These are phyloP conservation scores for Melampsora americana DNA, from an alignment of 1,284 basidiomycete species.

Conservation along the genomic window DNA sequence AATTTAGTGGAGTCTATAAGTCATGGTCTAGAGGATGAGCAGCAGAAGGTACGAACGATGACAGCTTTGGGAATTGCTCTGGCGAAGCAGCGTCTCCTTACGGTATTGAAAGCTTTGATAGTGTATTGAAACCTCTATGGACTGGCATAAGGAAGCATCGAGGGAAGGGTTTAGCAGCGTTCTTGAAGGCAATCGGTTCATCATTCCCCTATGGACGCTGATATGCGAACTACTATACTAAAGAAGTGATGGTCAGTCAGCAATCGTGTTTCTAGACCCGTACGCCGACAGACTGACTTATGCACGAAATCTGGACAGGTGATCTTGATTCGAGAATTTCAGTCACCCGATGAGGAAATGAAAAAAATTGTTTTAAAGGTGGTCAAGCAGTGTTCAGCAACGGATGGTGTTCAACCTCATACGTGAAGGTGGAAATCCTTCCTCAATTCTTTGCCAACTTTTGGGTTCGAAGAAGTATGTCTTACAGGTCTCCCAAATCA, in stretches of 20 bases:
- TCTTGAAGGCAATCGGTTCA: constrained; percentile 99
- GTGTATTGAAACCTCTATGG: constrained; percentile 97
- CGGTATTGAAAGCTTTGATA: constrained; percentile 98
- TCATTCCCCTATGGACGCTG: constrained; percentile 98
- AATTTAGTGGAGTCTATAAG: constrained; percentile 96
- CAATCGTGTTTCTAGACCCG: background rate
- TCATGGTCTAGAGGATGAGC: constrained; percentile 92
- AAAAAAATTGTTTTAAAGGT: constrained; percentile 99
- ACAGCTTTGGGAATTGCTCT: constrained; percentile 90
- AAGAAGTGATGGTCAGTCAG: constrained; percentile 60
- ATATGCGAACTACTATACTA: constrained; percentile 95
- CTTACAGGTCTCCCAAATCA: background rate
- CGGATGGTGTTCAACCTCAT: constrained; percentile 91
- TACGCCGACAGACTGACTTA: background rate
- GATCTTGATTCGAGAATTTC: constrained; percentile 97
- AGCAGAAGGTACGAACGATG: constrained; percentile 99
- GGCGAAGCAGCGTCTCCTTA: constrained; percentile 94
- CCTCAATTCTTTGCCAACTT: constrained; percentile 99
- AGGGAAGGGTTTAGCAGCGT: constrained; percentile 95
- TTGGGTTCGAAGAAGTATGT: constrained; percentile 62
- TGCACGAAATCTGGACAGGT: constrained; percentile 66
- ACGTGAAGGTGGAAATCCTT: constrained; percentile 93
- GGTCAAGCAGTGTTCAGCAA: constrained; percentile 96
- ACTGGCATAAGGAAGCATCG: constrained; percentile 95
- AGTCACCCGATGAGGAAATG: constrained; percentile 99